A percentile compares a stretch with the other conserved stretches of the same genome.
These are phyloP conservation scores for Lachancea nothofagi DNA, from an alignment of 805 yeast species.

Conservation along the genomic window DNA sequence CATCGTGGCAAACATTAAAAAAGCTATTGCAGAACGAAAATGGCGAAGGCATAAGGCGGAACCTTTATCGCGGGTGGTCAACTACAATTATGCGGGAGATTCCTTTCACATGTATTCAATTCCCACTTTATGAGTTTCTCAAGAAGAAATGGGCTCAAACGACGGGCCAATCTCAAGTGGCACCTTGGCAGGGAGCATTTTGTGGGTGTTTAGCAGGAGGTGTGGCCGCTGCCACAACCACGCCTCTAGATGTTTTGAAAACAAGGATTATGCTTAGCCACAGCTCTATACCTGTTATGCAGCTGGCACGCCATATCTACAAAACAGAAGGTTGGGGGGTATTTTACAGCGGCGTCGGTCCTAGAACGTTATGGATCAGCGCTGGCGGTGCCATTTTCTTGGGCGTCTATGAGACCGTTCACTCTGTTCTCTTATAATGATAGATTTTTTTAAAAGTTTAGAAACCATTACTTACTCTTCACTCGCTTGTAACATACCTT, in stretches of 20 bases:
- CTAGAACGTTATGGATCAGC: slow-evolving; percentile 95
- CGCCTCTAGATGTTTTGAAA: slow-evolving; percentile 74
- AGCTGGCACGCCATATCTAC: slow-evolving; percentile 48
- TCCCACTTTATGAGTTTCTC: slow-evolving; percentile 84
- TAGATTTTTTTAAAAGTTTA: neutral
- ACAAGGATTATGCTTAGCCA: slow-evolving; percentile 78
- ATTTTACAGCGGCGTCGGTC: slow-evolving; percentile 83
- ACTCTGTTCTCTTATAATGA: slow-evolving; percentile 30
- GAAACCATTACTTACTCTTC: neutral
- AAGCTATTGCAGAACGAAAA: slow-evolving; percentile 54
- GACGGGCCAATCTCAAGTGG: slow-evolving; percentile 38
- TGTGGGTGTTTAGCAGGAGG: slow-evolving; percentile 85
- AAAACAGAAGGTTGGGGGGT: slow-evolving; percentile 68
- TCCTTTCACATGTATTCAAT: slow-evolving; percentile 93
- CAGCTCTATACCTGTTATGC: slow-evolving; percentile 40
- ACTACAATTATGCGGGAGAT: slow-evolving; percentile 92
- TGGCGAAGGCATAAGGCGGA: slow-evolving; percentile 73
- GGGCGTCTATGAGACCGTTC: slow-evolving; percentile 82
- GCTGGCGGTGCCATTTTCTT: slow-evolving; percentile 97
- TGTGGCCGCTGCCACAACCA: slow-evolving; percentile 72
- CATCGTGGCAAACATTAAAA: slow-evolving; percentile 64
- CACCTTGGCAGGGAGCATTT: slow-evolving; percentile 72
- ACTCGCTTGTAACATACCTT: neutral
- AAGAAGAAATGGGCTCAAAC: slow-evolving; percentile 54
- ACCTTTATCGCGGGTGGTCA: slow-evolving; percentile 89